Conservation (phyloP, 176 grass and related monocot species). For the Oryza coarctata region DNA sequence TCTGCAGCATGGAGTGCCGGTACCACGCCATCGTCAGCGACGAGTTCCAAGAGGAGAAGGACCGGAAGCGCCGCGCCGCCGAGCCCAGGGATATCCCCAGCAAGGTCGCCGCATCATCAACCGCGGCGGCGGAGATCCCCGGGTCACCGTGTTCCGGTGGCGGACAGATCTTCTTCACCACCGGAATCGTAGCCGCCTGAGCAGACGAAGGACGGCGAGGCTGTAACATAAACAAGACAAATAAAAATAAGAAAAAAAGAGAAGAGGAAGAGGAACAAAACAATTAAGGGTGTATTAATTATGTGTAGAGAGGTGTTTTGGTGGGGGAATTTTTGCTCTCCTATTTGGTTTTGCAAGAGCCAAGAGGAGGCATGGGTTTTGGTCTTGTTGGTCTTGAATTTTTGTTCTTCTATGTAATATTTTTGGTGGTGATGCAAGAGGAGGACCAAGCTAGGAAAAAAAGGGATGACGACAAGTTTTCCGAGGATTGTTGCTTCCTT, state of each 20-base stretch:
- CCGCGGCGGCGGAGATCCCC: constrained; percentile 25
- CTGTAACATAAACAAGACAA: constrained; percentile 28
- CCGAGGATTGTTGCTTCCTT: constrained; percentile 31
- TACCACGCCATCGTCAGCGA: constrained; percentile 73
- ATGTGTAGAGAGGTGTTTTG: not conserved
- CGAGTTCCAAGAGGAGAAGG: constrained; percentile 71
- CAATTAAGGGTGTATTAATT: not conserved
- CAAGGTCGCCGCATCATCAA: not conserved
- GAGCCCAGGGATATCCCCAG: not conserved
- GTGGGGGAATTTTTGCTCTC: constrained; percentile 24
- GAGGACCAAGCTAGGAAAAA: not conserved
- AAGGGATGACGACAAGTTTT: constrained; percentile 31
- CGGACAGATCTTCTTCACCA: constrained; percentile 74
- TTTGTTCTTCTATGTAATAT: not conserved
- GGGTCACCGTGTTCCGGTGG: constrained; percentile 52
- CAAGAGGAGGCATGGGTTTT: not conserved
- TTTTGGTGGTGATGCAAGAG: not conserved
- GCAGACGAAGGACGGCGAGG: not conserved
- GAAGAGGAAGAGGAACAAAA: not conserved
- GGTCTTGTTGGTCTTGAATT: constrained; percentile 11
- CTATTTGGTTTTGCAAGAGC: not conserved
- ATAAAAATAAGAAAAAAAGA: not conserved
- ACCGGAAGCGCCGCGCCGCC: constrained; percentile 36
- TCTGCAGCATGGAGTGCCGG: constrained; percentile 92
- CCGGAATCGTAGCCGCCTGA: constrained; percentile 67